Percentiles rank a stretch among this genome's conserved stretches.
Conservation (phyloP, 2,329 filamentous ascomycete species). For the Penicillium sp. region DNA sequence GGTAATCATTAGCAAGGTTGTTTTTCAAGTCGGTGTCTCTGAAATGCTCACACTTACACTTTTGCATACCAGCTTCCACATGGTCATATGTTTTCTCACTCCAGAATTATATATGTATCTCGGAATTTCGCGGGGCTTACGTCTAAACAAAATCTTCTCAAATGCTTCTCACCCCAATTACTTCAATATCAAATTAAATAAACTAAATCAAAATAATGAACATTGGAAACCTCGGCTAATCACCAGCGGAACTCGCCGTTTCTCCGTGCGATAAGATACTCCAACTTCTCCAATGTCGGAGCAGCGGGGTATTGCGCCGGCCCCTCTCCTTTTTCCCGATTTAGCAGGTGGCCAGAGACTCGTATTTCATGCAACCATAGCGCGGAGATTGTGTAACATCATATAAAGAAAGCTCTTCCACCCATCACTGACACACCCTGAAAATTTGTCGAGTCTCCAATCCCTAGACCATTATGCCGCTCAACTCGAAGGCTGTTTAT, state of each 20-base stretch:
- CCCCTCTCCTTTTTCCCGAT: background rate
- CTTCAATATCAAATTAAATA: background rate
- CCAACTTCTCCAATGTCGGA: slow-evolving; percentile 8
- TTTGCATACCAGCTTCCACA: too few species aligned
- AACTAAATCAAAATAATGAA: background rate
- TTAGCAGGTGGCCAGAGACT: slow-evolving; percentile 1
- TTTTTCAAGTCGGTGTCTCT: too few species aligned
- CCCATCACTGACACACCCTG: background rate
- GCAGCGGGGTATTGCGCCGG: slow-evolving; percentile 1
- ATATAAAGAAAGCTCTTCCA: background rate
- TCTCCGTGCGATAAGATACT: slow-evolving; percentile 5
- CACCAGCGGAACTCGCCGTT: background rate
- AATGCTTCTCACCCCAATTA: too few species aligned
- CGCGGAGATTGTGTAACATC: background rate
- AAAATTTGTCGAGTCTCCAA: background rate
- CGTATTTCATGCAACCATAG: background rate
- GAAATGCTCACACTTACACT: too few species aligned
- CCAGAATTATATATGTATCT: too few species aligned
- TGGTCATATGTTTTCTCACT: too few species aligned
- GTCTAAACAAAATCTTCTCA: too few species aligned
- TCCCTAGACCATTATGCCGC: slow-evolving; percentile 38
- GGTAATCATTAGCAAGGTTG: too few species aligned
- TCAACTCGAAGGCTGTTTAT: slow-evolving; percentile 53
- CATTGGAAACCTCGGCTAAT: background rate
- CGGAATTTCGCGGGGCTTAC: too few species aligned